phyloP scores from a whole-genome alignment of 225 moss, liverwort and hornwort genomes.

The Physcomitrium patens region DNA sequence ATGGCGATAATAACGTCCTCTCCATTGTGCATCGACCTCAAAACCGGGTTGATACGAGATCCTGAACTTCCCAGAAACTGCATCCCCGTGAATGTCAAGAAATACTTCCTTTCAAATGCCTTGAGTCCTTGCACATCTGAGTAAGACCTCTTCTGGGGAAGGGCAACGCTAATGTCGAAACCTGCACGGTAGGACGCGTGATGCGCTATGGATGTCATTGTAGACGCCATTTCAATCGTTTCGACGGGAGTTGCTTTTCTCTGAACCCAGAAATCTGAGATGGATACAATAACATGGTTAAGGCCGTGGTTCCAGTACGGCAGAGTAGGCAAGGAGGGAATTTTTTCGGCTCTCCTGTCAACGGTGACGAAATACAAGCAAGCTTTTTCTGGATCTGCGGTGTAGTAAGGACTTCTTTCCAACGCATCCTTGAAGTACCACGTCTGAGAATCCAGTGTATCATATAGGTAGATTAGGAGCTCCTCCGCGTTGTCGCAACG shows the following conservation, averaged over 20 bases:
- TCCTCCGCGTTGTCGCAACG: slow-evolving; percentile 22
- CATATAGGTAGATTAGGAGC: slow-evolving; percentile 22
- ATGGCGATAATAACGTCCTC: slow-evolving; percentile 54
- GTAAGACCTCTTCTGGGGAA: not conserved
- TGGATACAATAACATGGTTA: slow-evolving; percentile 18
- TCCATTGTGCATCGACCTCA: slow-evolving; percentile 67
- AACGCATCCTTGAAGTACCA: slow-evolving; percentile 18
- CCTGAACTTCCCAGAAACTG: slow-evolving; percentile 53
- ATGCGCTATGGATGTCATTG: slow-evolving; percentile 12
- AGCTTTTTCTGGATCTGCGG: slow-evolving; percentile 19
- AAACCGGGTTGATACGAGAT: slow-evolving; percentile 37
- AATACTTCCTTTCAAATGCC: slow-evolving; percentile 56
- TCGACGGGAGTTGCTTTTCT: not conserved
- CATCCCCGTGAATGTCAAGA: slow-evolving; percentile 62
- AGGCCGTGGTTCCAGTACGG: slow-evolving; percentile 25
- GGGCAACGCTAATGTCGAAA: slow-evolving; percentile 22
- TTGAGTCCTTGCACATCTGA: not conserved
- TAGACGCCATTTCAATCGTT: slow-evolving; percentile 3
- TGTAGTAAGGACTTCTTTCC: slow-evolving; percentile 8
- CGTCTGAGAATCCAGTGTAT: not conserved
- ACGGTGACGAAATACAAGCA: slow-evolving; percentile 21
- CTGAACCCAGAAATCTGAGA: not conserved
- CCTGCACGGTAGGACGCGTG: slow-evolving; percentile 5
- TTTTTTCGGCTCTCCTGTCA: not conserved
- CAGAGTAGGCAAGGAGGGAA: not conserved